Percentiles rank a stretch among this genome's conserved stretches.
These are phyloP conservation scores for Leccinum imitatum DNA, from an alignment of 768 basidiomycete genomes.

Conservation along the genomic window DNA sequence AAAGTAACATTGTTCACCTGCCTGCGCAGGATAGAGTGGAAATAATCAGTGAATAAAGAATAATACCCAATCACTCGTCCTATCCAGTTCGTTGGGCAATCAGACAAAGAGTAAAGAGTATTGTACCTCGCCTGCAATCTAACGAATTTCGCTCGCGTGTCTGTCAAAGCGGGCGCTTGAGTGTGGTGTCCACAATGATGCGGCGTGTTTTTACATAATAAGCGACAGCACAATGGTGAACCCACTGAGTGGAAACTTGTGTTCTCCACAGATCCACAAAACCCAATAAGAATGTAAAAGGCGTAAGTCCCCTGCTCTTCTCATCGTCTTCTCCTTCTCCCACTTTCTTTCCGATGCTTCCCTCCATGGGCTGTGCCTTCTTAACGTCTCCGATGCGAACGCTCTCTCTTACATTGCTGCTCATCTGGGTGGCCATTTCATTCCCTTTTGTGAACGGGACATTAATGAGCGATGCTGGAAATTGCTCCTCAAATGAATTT, in stretches of 20 bases:
- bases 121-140: slow-evolving; percentile 30
- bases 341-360: slow-evolving; percentile 2
- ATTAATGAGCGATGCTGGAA: slow-evolving; percentile 8
- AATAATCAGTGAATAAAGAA: slow-evolving; percentile 21
- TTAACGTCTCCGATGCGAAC: slow-evolving; percentile 4
- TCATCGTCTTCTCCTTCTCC: neutral
- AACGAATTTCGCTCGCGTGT: slow-evolving; percentile 21
- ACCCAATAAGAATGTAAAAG: neutral
- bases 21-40: slow-evolving; percentile 23
- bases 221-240: slow-evolving; percentile 6
- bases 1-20: slow-evolving; percentile 1
- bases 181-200: neutral
- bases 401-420: neutral
- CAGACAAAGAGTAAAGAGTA: slow-evolving; percentile 31
- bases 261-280: slow-evolving; percentile 6
- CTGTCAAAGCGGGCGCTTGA: slow-evolving; percentile 1
- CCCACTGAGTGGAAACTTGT: neutral
- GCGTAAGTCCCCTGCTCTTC: neutral
- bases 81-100: slow-evolving; percentile 20
- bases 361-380: slow-evolving; percentile 6
- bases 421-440: slow-evolving; percentile 10
- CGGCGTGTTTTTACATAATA: neutral
- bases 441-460: slow-evolving; percentile 9
- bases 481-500: slow-evolving; percentile 17
- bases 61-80: slow-evolving; percentile 33